Evolutionary conservation across 2,329 filamentous ascomycete species (phyloP), one percentile per base, ranked within the genome.

Genomic region (Aspergillus versicolor): DNA sequence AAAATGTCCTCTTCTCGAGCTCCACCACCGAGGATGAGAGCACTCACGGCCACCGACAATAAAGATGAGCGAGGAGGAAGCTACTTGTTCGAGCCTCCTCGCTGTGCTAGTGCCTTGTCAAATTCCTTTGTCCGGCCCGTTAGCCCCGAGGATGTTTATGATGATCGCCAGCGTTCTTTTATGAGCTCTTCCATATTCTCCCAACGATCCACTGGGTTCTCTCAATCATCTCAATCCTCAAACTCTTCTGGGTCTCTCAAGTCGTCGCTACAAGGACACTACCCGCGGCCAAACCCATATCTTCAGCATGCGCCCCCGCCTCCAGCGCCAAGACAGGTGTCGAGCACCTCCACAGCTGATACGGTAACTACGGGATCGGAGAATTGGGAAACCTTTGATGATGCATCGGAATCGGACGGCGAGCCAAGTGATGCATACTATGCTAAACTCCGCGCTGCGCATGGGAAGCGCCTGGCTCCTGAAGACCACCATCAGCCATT

Each of bases 331-430:
- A 81, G 91, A 47, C 90, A 93, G 65, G 87, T 88, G 15, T 91
- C 88, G 6, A 86, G 86, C 63, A 88, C 88, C 1, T 92, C 90
- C 2, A 78, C 78, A 2, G 76, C 79, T 21, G 78, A 77, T n/a
- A 91, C 89, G 1, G 82, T 82, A 21, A 82, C 89, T 24, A 91
- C 90, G 5, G 91, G 90, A 1, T 96, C 91, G 3, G 93, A 97
- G 75, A 97, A 97, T 73, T 97, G 93, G 93, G 93, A 97, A 75
- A 96, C 92, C 9, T 97, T 94, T 67, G 92, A 94, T 65, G 91
- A 96, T 71, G 86, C 83, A 63, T 91, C 88, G 0, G 89, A 91
- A 66, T 81, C 82, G 0, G 90, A 93, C 70, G 79, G 80, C 22
- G 92, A 96, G 70, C 84, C 84, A 0, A 87, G 87, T 4, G 90